Percentiles rank a stretch among this genome's conserved stretches.
These are phyloP conservation scores for Rhododendron vialii DNA, from an alignment of 148 eudicot genomes.

Conservation along the genomic window DNA sequence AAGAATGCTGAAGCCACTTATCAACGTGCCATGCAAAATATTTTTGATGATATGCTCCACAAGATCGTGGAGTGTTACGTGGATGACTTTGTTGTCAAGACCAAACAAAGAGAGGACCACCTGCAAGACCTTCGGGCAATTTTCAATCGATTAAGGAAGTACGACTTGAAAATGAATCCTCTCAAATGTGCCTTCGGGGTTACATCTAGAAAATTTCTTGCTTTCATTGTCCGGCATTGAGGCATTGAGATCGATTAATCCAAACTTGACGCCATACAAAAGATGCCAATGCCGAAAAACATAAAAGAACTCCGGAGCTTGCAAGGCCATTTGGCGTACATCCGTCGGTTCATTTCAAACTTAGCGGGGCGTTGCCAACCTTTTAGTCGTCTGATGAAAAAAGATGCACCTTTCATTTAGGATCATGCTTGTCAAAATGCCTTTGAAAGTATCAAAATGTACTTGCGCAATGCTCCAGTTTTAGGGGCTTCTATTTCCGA, in stretches of 20 bases:
- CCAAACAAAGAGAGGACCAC: not conserved
- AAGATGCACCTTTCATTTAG: not conserved
- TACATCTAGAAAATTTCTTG: constrained; percentile 1
- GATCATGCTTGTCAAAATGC: too few relatives aligned
- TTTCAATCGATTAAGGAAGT: not conserved
- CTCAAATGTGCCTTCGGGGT: constrained; percentile 17
- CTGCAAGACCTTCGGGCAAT: not conserved
- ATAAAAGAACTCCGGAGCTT: constrained; percentile 9
- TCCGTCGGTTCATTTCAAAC: too few relatives aligned
- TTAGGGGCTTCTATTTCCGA: too few relatives aligned
- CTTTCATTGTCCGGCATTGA: not conserved
- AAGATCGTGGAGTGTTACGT: constrained; percentile 5
- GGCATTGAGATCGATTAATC: constrained; percentile 19
- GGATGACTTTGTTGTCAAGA: constrained; percentile 14
- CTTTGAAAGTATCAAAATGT: too few relatives aligned
- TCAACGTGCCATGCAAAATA: too few relatives aligned
- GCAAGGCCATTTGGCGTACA: not conserved
- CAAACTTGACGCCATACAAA: constrained; percentile 9
- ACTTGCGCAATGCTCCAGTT: too few relatives aligned
- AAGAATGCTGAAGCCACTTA: too few relatives aligned
- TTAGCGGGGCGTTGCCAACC: too few relatives aligned
- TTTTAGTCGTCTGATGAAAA: too few relatives aligned
- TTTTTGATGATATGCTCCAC: too few relatives aligned
- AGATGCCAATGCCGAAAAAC: not conserved
- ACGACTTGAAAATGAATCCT: constrained; percentile 16